Evolutionary conservation across 257 asterid genomes (phyloP), one percentile per base, ranked within the genome.

Genomic region (Solanum etuberosum): DNA sequence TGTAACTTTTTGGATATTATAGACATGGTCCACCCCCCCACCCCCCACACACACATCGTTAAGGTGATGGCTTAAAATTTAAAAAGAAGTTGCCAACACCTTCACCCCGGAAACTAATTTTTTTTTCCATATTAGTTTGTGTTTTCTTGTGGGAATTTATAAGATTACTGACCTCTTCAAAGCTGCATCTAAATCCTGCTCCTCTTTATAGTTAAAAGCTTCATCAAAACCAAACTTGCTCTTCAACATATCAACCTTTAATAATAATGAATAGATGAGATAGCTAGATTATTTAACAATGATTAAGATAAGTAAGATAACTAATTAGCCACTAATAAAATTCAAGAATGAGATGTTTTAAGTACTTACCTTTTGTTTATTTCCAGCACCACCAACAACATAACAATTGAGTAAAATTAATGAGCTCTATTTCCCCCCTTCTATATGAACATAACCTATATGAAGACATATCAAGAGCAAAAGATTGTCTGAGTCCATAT

Each of bases 161-260:
- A 20, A 38, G 25, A n/a, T 3, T 4, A 54, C 88, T 51, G 3
- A 88, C 92, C 89, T 86, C 85, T 83, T 89, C 35, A 91, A 46
- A 86, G 91, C 40, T 68, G 85, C 87, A 61, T 35, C 31, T n/a
- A 88, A 81, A 71, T 89, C 89, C 3, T n/a, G 81, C 83, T 91
- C 93, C 83, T 87, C 92, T 42, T 91, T 91, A 51, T 91, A 91
- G 57, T 91, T 89, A 74, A 91, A 91, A 59, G 90, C 93, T 18
- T 84, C 90, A 23, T 91, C 90, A 42, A 83, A 91, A 21, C 90
- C 90, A 27, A 91, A 88, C 40, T 89, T 89, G 88, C 74, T 89
- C 88, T 87, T 89, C 88, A 91, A 72, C 25, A 91, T 87, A 42
- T 91, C 90, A 59, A 91, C 91, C 92, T 88, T 80, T 57, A 9